Percentiles rank a stretch among this genome's conserved stretches.
Evolutionary conservation across 2,329 filamentous ascomycete species (phyloP).

Genomic region (Westerdykella aurantiaca): DNA sequence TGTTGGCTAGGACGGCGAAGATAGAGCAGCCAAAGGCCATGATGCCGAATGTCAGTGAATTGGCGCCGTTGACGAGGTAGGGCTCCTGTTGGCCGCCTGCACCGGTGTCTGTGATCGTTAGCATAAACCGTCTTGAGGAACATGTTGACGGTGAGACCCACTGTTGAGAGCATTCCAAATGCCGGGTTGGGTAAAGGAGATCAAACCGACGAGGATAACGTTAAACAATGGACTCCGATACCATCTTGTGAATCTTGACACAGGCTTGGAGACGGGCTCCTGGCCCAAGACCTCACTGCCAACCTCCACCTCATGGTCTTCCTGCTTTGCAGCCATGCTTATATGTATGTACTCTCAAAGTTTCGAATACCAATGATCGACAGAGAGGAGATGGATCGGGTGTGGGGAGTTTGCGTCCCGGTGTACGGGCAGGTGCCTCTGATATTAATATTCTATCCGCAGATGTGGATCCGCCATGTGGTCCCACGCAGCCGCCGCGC

Average conservation of each 20-base stretch:
- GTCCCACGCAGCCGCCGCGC: no score
- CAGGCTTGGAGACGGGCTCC: constrained; percentile 4
- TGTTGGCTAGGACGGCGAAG: constrained; percentile 22
- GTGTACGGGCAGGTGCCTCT: no score
- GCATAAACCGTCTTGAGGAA: background rate
- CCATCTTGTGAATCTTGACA: constrained; percentile 19
- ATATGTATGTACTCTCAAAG: no score
- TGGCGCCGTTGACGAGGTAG: constrained; percentile 40
- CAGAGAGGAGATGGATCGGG: no score
- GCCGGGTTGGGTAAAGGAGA: constrained; percentile 44
- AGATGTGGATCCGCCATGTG: no score
- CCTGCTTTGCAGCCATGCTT: no score
- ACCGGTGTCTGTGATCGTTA: constrained; percentile 27
- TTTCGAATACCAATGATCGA: no score
- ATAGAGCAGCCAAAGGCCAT: constrained; percentile 34
- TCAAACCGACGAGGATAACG: constrained; percentile 42
- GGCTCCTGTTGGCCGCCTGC: constrained; percentile 27
- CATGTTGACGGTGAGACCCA: constrained; percentile 1
- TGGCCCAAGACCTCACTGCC: no score
- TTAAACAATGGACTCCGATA: constrained; percentile 46
- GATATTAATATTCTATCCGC: no score
- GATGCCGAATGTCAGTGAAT: constrained; percentile 43
- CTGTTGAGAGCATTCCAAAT: constrained; percentile 46
- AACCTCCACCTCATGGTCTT: no score
- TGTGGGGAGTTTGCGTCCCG: no score